Evolutionary conservation across 108 stramenopile species (phyloP), one percentile per base, ranked within the genome.

Genomic region (Craspedostauros australis): DNA sequence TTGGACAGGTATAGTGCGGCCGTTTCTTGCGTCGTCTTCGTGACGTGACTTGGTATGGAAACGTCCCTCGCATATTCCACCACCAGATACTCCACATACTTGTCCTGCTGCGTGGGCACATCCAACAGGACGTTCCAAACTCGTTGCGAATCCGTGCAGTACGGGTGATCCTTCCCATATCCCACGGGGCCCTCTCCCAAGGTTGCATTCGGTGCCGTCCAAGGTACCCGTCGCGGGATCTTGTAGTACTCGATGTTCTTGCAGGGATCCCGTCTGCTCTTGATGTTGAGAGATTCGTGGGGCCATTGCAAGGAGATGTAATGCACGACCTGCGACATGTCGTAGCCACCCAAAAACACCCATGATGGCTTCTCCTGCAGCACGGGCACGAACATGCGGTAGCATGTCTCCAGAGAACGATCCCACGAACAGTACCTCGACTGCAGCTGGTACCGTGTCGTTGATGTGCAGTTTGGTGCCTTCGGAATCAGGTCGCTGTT

Each of bases 21-120:
- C 21, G 62, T 64, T 47, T 64, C 62, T 46, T 64, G 62, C 18
- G 62, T 64, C 21, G 62, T 64, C 37, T 34, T 43, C 2, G 54
- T 38, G 5, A 55, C 22, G 12, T 15, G 32, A 11, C 54, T 50
- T 46, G 42, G 62, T 11, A 55, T 11, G 1, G 53, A 54, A 12
- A 64, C 62, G 30, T 64, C 62, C 18, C 53, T 24, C 1, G 54
- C 45, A 50, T 55, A 64, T 33, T 64, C 62, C 43, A 64, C 62
- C 15, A 64, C 62, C 26, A 64, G 33, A 21, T 64, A 64, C 26
- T 64, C 62, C 8, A 64, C 46, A 47, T 30, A 64, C 21, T 25
- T 27, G 4, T 25, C 15, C 20, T 21, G 24, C 23, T 11, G 7
- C n/a, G n/a, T n/a, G 19, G 31, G 22, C n/a, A 3, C 4, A 7